Percentiles rank a stretch among this genome's conserved stretches.
These are phyloP conservation scores for Amaranthus hypochondriacus DNA, from an alignment of 148 eudicot species.

Conservation along the genomic window DNA sequence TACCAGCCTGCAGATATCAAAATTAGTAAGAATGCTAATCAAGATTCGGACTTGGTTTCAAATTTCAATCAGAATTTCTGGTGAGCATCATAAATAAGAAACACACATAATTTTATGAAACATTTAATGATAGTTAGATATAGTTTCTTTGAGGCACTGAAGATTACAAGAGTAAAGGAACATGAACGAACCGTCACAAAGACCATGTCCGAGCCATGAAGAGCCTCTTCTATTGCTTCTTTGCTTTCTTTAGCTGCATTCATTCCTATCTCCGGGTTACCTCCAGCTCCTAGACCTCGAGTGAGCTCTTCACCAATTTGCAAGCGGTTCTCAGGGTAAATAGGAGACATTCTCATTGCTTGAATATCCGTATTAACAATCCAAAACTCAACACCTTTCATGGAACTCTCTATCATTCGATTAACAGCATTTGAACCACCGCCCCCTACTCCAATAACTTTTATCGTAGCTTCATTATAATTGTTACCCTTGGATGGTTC, in stretches of 20 bases:
- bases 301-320: slow-evolving; percentile 96
- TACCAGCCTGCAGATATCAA: slow-evolving; percentile 74
- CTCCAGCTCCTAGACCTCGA: slow-evolving; percentile 98
- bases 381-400: slow-evolving; percentile 98
- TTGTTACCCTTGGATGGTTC: slow-evolving; percentile 38
- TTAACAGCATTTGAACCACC: slow-evolving; percentile 99
- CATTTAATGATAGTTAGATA: background rate
- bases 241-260: slow-evolving; percentile 96
- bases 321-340: slow-evolving; percentile 68
- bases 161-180: background rate
- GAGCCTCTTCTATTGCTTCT: slow-evolving; percentile 74
- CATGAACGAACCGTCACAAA: slow-evolving; percentile 78
- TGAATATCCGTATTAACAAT: slow-evolving; percentile 94
- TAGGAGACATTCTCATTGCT: slow-evolving; percentile 96
- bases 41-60: background rate
- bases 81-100: background rate
- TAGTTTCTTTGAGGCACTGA: background rate
- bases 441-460: slow-evolving; percentile 97
- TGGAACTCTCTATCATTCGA: slow-evolving; percentile 90
- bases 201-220: slow-evolving; percentile 95
- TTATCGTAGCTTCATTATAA: slow-evolving; percentile 78
- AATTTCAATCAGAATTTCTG: background rate
- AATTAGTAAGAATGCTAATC: background rate
- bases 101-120: background rate
- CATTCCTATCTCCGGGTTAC: slow-evolving; percentile 90